Evolutionary conservation across 108 stramenopile genomes (phyloP), one percentile per base, ranked within the genome.

Genomic region (Cyclostephanos invisitatus): DNA sequence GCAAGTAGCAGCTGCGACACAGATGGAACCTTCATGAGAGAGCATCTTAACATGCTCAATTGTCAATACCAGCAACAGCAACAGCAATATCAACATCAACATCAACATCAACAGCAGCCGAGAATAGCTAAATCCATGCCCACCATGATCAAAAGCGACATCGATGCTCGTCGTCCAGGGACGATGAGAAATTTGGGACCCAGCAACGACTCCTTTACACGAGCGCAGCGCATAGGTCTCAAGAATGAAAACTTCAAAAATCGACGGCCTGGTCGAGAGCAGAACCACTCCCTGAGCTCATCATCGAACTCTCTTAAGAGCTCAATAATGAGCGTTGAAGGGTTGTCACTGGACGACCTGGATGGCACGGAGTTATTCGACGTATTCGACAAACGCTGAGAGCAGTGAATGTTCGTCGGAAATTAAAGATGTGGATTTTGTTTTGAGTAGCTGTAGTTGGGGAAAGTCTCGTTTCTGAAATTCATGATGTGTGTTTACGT

Each of bases 311-410:
- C 64, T 12, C 9, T 70, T 14, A 48, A 40, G 10, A 77, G 56
- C 24, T 77, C 76, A 9, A 44, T 77, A 5, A 70, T 70, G 76
- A 77, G 76, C 47, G 36, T 70, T 51, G 76, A 70, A 15, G 70
- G 69, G 29, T 58, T 77, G 57, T 65, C 54, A 17, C 59, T 77
- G 68, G 75, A 77, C 65, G 64, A 77, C 29, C 57, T 77, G 21
- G 69, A 70, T 44, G 46, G 63, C 36, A 56, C 22, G 53, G 25
- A 18, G 11, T 25, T 54, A 24, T 1, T 14, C 1, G 51, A 24
- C 22, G 65, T 67, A 60, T 58, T 21, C 5, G 28, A 42, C 32
- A 67, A 25, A 3, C 67, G 29, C 2, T 27, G 37, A 65, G 64
- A 21, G 40, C 44, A 21, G 40, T 8, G 2, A 32, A 32, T 32